Evolutionary conservation across 495 filamentous ascomycete species (phyloP).

Genomic region (Hyaloscypha variabilis): DNA sequence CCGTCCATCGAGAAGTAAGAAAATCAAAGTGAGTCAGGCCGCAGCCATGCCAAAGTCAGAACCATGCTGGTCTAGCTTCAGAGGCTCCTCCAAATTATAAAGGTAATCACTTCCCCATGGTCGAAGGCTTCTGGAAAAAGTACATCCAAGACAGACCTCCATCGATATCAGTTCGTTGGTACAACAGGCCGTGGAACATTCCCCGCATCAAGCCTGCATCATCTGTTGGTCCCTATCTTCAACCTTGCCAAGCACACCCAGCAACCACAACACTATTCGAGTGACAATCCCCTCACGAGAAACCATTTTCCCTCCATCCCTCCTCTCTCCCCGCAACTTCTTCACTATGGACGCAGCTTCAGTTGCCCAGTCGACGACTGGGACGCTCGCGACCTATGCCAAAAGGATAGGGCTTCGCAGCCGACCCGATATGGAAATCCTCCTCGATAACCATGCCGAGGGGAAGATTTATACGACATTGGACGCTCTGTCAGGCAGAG

Average conservation of each 20-base stretch:
- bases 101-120: background rate
- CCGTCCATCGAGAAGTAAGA: background rate
- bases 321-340: background rate
- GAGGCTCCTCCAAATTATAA: constrained; percentile 13
- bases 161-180: background rate
- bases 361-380: constrained; percentile 21
- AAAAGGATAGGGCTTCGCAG: constrained; percentile 21
- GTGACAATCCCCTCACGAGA: constrained; percentile 1
- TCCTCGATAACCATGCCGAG: constrained; percentile 37
- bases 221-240: background rate
- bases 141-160: background rate
- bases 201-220: constrained; percentile 15
- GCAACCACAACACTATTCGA: background rate
- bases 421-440: constrained; percentile 35
- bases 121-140: background rate
- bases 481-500: constrained; percentile 52
- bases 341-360: constrained; percentile 21
- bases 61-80: background rate
- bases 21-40: constrained; percentile 1
- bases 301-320: background rate
- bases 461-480: constrained; percentile 51
- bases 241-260: background rate
- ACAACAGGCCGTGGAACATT: constrained; percentile 7
- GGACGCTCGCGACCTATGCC: constrained; percentile 23
- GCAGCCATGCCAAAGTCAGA: background rate